Evolutionary conservation across 1,284 basidiomycete species (phyloP), one percentile per base, ranked within the genome.

Genomic region (Cystobasidium pallidum): DNA sequence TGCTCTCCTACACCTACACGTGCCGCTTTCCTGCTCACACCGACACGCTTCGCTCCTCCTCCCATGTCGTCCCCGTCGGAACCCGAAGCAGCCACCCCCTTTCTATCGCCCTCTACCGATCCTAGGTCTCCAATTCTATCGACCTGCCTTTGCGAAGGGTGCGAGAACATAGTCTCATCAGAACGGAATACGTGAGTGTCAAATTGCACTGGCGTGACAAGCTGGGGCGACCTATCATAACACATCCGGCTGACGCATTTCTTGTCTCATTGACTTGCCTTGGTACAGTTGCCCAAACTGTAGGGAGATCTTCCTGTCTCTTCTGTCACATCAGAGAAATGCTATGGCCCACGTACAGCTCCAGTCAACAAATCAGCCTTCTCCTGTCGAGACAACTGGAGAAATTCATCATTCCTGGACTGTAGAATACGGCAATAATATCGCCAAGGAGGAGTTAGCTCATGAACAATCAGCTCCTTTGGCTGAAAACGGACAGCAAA

Each of bases 1-100:
- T 55, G 45, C 55, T 68, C 72, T 66, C 49, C 45, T 64, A 75
- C 74, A 63, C 75, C 55, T 67, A 76, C 72, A 64, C 70, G 47
- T 43, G 68, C 49, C 2, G 34, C 19, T 15, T 34, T 28, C 7
- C 30, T 45, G 24, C 65, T 34, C 28, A 2, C 34, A 8, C 19
- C 57, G 10, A 30, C 67, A 21, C 36, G 67, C 15, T 58, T 49
- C 45, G 58, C 32, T 65, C 19, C 52, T 26, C 54, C 58, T 6
- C 24, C 30, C 28, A 51, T 30, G 51, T 24, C 45, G 8, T 64
- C 32, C 11, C 34, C 45, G 11, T 30, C 24, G n/a, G 47, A 47
- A 26, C 8, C 43, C 30, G 62, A 47, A 36, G 32, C 32, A 32
- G 26, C 17, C n/a, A 58, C 66, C 19, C 51, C 54, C 6, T 32